Conservation (phyloP, 1,284 basidiomycete genomes). For the Jaminaea rosea region DNA sequence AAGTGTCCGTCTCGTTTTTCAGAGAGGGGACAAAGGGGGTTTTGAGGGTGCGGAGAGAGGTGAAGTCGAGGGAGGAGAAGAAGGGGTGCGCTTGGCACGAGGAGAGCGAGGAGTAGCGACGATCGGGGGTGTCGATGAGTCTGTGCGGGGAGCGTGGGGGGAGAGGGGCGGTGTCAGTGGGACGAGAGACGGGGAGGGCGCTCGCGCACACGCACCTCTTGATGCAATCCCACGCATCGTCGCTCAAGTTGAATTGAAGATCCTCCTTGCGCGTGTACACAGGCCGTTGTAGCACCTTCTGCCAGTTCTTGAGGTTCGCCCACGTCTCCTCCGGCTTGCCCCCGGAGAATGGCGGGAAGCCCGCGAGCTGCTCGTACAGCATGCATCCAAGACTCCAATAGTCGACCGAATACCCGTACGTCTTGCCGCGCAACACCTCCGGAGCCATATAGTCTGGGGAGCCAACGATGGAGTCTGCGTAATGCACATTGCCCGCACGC, state of each 20-base stretch:
- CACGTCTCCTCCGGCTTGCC: slow-evolving; percentile 94
- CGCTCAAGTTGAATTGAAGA: slow-evolving; percentile 89
- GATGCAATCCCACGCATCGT: slow-evolving; percentile 92
- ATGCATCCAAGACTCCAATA: slow-evolving; percentile 99
- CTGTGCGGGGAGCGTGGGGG: slow-evolving; percentile 50
- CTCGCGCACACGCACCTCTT: slow-evolving; percentile 48
- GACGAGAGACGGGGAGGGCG: background rate
- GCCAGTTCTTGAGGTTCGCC: slow-evolving; percentile 98
- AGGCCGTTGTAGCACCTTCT: slow-evolving; percentile 72
- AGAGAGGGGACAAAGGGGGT: slow-evolving; percentile 93
- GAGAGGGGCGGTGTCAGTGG: background rate
- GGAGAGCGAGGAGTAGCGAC: slow-evolving; percentile 65
- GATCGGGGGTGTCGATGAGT: slow-evolving; percentile 64
- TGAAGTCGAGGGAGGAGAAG: slow-evolving; percentile 69
- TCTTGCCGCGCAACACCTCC: slow-evolving; percentile 86
- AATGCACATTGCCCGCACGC: slow-evolving; percentile 72
- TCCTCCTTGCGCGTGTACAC: slow-evolving; percentile 95
- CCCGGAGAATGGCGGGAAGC: slow-evolving; percentile 93
- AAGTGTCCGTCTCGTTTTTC: slow-evolving; percentile 83
- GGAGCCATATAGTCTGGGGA: slow-evolving; percentile 78
- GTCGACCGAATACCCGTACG: slow-evolving; percentile 91
- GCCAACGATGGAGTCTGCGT: slow-evolving; percentile 95
- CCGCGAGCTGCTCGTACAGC: slow-evolving; percentile 79
- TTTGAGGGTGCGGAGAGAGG: slow-evolving; percentile 64
- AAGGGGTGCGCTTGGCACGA: slow-evolving; percentile 75